Base-by-base conservation (phyloP, 2,329 filamentous ascomycete genomes). In the Cladophialophora yegresii region DNA sequence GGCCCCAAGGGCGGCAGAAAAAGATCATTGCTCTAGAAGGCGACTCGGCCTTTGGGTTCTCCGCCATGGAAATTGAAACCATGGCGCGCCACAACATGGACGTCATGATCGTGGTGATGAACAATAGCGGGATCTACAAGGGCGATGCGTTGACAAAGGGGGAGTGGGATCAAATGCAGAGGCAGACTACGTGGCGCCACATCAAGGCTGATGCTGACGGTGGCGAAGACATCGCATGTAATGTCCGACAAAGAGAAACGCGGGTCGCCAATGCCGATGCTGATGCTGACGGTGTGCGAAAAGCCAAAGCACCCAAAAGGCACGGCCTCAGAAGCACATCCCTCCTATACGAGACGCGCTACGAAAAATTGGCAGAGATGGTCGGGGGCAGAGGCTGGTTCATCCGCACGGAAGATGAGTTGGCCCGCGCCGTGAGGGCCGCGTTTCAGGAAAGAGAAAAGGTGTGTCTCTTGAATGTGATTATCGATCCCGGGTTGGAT, bases 21-120 rank as follows among this genome's bases (percentile, higher is more conserved):
- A 84, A 85, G 65, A 77, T 85, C n/a, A 76, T 85, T 8, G 81
- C 81, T 16, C 73, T 85, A 5, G 83, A 85, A 74, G 83, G 83
- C 1, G 83, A 85, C 70, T 83, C 78, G 28, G 83, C 83, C 0
- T 83, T 85, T 65, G 83, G 83, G 0, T 85, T 85, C 69, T 83
- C 80, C 3, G 78, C 78, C 0, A 82, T 83, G 73, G 83, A 85
- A 69, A 77, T 85, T 47, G 83, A 85, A 71, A 86, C 83, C 0
- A 83, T 85, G 77, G 79, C 82, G 3, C 77, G 83, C 3, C 82
- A 83, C 68, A 75, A 79, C 9, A 84, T 85, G 76, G 82, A 83
- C 50, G 76, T 84, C 4, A 71, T 85, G 49, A 81, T 85, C 61
- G 82, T 84, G 70, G 82, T 85, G 1, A 77, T 84, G 62, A 85